These are phyloP conservation scores for Tuber melanosporum DNA, from an alignment of 495 filamentous ascomycete species.

Conservation along the genomic window DNA sequence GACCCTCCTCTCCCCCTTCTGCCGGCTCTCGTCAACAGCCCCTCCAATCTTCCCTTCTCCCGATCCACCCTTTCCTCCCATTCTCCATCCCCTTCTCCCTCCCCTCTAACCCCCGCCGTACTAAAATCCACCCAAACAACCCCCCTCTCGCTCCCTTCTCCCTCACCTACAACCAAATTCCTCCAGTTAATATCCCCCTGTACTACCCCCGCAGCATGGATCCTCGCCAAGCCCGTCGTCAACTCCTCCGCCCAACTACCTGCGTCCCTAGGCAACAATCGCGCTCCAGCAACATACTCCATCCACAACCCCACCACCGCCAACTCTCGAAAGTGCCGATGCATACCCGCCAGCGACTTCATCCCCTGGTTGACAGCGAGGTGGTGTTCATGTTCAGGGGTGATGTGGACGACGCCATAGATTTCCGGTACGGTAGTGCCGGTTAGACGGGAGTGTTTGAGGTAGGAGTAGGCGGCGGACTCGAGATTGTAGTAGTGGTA, in stretches of 20 bases:
- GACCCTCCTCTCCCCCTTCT: neutral
- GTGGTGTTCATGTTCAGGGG: slow-evolving; percentile 12
- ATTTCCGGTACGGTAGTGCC: slow-evolving; percentile 11
- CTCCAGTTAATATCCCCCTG: slow-evolving; percentile 27
- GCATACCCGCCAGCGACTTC: neutral
- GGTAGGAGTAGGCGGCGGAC: slow-evolving; percentile 11
- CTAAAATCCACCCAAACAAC: slow-evolving; percentile 29
- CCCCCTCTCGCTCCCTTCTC: neutral
- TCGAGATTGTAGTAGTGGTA: slow-evolving; percentile 21
- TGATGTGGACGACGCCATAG: slow-evolving; percentile 17
- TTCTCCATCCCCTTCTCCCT: neutral
- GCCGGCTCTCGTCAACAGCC: slow-evolving; percentile 21
- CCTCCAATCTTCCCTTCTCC: slow-evolving; percentile 18
- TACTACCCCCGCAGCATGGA: slow-evolving; percentile 19
- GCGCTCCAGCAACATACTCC: slow-evolving; percentile 13
- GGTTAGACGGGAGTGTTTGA: slow-evolving; percentile 6
- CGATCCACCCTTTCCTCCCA: neutral
- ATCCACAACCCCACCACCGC: slow-evolving; percentile 23
- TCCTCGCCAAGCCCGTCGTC: slow-evolving; percentile 6
- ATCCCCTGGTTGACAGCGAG: slow-evolving; percentile 4
- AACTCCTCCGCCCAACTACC: neutral
- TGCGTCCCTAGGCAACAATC: slow-evolving; percentile 5
- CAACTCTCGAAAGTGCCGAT: neutral
- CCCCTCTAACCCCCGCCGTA: slow-evolving; percentile 12
- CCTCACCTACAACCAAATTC: slow-evolving; percentile 17